These are phyloP conservation scores for Metschnikowia kofuensis DNA, from an alignment of 805 yeast species.

Conservation along the genomic window DNA sequence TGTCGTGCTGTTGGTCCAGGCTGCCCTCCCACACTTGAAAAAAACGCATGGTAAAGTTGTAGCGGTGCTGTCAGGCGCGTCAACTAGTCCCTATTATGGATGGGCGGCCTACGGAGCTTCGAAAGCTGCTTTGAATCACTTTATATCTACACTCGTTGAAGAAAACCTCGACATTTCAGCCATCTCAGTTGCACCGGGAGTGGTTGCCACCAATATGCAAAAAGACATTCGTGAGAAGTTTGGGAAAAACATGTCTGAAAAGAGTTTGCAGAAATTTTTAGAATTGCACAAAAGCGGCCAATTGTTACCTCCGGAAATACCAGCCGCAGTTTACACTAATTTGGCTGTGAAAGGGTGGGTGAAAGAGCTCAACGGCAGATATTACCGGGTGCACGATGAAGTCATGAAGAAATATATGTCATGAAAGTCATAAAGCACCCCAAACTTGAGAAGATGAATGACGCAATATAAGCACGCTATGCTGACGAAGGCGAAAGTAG, in stretches of 20 bases:
- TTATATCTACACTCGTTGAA: slow-evolving; percentile 60
- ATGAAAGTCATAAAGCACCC: neutral
- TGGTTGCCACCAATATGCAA: slow-evolving; percentile 92
- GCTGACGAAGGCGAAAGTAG: too few species aligned
- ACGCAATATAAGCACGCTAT: too few species aligned
- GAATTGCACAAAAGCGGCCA: slow-evolving; percentile 56
- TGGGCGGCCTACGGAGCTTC: slow-evolving; percentile 94
- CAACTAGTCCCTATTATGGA: slow-evolving; percentile 56
- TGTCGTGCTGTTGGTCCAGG: slow-evolving; percentile 55
- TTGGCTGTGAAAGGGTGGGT: slow-evolving; percentile 62
- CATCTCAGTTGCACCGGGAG: slow-evolving; percentile 89
- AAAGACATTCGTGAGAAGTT: slow-evolving; percentile 64
- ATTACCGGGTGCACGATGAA: slow-evolving; percentile 58
- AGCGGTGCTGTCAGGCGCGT: slow-evolving; percentile 90
- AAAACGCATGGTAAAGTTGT: slow-evolving; percentile 59
- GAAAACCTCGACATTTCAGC: slow-evolving; percentile 63
- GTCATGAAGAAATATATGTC: slow-evolving; percentile 8
- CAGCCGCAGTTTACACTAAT: slow-evolving; percentile 68
- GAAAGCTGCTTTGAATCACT: slow-evolving; percentile 86
- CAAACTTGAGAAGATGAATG: too few species aligned
- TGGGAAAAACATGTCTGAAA: slow-evolving; percentile 57
- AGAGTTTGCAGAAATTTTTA: slow-evolving; percentile 57
- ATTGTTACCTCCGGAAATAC: slow-evolving; percentile 66
- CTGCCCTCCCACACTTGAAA: slow-evolving; percentile 57
- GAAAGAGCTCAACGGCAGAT: slow-evolving; percentile 59